phyloP scores from a whole-genome alignment of 1,284 basidiomycete genomes.

The Inonotus obliquus region DNA sequence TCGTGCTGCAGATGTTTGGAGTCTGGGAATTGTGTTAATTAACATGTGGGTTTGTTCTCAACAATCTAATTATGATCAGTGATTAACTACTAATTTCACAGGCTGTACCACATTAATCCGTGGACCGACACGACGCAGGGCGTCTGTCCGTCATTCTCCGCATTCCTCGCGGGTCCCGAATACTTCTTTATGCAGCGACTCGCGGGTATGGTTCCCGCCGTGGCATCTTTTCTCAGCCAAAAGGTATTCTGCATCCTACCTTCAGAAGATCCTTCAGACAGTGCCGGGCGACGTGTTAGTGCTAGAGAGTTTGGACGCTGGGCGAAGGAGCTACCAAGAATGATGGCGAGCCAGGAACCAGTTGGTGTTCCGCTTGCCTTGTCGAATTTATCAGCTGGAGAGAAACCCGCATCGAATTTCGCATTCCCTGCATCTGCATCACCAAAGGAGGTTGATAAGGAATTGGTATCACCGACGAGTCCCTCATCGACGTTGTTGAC shows the following conservation, averaged over 20 bases:
- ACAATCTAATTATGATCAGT: background rate
- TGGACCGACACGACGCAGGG: conserved; percentile 90
- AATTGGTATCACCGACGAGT: background rate
- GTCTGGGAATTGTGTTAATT: conserved; percentile 95
- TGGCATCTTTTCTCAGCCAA: conserved; percentile 83
- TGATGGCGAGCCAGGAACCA: conserved; percentile 45
- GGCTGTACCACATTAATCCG: conserved; percentile 97
- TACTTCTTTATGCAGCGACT: conserved; percentile 88
- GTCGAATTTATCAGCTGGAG: background rate
- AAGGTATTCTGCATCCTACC: conserved; percentile 82
- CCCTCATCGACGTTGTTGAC: conserved; percentile 6
- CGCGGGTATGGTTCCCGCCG: conserved; percentile 84
- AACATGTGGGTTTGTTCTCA: conserved; percentile 67
- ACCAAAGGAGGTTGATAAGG: background rate
- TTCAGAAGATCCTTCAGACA: conserved; percentile 45
- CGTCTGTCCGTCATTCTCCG: conserved; percentile 77
- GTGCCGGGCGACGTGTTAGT: conserved; percentile 54
- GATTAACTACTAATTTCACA: conserved; percentile 27
- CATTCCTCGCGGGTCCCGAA: conserved; percentile 77
- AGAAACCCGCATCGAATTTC: background rate
- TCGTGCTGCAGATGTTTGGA: conserved; percentile 97
- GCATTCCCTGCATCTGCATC: background rate
- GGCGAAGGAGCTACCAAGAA: conserved; percentile 74
- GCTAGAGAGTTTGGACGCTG: conserved; percentile 86
- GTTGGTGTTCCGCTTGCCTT: conserved; percentile 19